Percentiles rank a stretch among this genome's conserved stretches.
phyloP scores from a whole-genome alignment of 2,329 filamentous ascomycete genomes.

The Hypocreales sp. region DNA sequence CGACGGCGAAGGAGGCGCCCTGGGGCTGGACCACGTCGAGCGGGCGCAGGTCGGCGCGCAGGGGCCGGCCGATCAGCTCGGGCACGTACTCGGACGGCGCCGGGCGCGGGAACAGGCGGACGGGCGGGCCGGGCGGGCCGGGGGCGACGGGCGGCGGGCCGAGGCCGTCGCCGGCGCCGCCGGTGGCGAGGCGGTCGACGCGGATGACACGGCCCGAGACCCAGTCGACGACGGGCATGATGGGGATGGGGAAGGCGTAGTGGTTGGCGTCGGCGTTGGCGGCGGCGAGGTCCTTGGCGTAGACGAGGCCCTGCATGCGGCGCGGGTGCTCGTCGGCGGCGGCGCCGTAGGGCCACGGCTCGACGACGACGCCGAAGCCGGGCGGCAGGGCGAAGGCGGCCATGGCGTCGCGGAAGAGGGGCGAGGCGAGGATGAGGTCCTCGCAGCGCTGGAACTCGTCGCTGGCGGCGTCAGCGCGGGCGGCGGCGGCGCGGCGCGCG shows the following conservation, averaged over 20 bases:
- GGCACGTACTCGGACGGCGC: conserved; percentile 29
- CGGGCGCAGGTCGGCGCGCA: conserved; percentile 44
- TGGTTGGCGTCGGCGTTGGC: conserved; percentile 42
- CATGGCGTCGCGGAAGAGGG: conserved; percentile 29
- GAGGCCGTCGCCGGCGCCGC: conserved; percentile 29
- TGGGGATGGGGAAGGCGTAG: conserved; percentile 44
- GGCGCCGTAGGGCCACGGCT: conserved; percentile 53
- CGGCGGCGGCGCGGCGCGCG: no score
- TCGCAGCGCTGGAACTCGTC: conserved; percentile 24
- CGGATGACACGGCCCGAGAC: conserved; percentile 37
- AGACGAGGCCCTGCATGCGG: conserved; percentile 34
- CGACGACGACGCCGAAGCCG: conserved; percentile 25
- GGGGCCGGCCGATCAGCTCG: conserved; percentile 30
- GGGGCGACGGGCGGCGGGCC: conserved; percentile 14
- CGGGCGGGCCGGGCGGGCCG: no score
- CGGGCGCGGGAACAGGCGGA: conserved; percentile 27
- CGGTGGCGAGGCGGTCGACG: conserved; percentile 39
- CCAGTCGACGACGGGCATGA: conserved; percentile 43
- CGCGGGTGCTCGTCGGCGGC: conserved; percentile 22
- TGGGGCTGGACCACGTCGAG: conserved; percentile 58
- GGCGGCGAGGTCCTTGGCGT: conserved; percentile 24
- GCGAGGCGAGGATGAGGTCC: conserved; percentile 23
- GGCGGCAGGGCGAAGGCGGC: conserved; percentile 29
- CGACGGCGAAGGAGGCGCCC: conserved; percentile 48
- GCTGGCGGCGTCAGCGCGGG: conserved; percentile 8